A percentile compares a stretch with the other conserved stretches of the same genome.
Evolutionary conservation across 768 basidiomycete species (phyloP).

Genomic region (Lyophyllum semitale): DNA sequence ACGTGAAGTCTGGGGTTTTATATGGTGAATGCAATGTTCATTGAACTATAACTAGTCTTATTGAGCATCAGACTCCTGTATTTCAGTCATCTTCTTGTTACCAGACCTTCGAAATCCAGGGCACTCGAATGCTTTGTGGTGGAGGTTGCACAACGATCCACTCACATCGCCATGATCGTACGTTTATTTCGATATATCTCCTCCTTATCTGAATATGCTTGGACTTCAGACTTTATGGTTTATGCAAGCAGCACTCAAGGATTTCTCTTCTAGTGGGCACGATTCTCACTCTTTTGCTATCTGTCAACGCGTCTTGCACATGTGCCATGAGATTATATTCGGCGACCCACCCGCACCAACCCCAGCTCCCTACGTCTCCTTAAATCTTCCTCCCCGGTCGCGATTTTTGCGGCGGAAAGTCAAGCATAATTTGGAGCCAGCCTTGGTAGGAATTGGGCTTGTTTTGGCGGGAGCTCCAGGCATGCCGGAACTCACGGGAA

Average conservation of each 20-base stretch:
- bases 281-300: constrained; percentile 82
- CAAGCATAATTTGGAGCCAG: constrained; percentile 70
- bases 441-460: constrained; percentile 83
- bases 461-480: constrained; percentile 76
- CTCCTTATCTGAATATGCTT: constrained; percentile 8
- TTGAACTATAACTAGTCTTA: not conserved
- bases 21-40: constrained; percentile 56
- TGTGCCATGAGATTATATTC: constrained; percentile 96
- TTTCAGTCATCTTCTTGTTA: constrained; percentile 88
- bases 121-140: constrained; percentile 95
- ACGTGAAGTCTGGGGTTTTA: constrained; percentile 86
- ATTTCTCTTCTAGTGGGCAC: constrained; percentile 61
- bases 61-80: not conserved
- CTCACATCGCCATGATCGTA: constrained; percentile 94
- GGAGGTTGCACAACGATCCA: constrained; percentile 84
- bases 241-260: constrained; percentile 93
- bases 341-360: constrained; percentile 74
- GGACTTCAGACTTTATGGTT: constrained; percentile 87
- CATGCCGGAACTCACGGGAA: constrained; percentile 72
- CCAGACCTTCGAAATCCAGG: constrained; percentile 86
- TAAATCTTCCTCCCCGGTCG: constrained; percentile 49
- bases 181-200: constrained; percentile 35
- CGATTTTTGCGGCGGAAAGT: constrained; percentile 64
- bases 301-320: constrained; percentile 88
- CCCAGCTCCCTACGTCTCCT: constrained; percentile 65